Conservation (phyloP, 441 rosid species). For the Gossypium davidsonii region DNA sequence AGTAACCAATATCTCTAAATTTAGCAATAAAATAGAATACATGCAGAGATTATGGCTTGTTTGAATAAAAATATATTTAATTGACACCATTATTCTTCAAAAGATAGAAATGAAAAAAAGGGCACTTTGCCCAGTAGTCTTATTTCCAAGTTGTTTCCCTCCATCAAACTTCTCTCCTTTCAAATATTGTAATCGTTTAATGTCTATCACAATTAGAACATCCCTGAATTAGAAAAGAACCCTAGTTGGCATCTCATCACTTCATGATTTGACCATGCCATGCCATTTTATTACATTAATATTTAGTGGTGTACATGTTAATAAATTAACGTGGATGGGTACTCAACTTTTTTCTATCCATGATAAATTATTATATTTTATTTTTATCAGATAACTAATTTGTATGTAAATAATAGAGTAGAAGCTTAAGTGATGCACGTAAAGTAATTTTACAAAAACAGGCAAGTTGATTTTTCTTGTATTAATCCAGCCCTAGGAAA, state of each 20-base stretch:
- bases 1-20: background rate
- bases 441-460: conserved; percentile 1
- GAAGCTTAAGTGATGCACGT: background rate
- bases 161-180: background rate
- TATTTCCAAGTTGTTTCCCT: background rate
- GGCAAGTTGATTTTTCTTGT: background rate
- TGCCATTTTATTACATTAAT: background rate
- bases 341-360: too few relatives aligned
- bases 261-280: background rate
- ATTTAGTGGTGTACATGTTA: too few relatives aligned
- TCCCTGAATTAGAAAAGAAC: background rate
- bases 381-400: too few relatives aligned
- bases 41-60: background rate
- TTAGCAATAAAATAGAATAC: background rate
- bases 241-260: background rate
- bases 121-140: background rate
- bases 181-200: background rate
- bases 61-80: background rate
- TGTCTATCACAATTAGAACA: background rate
- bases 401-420: background rate
- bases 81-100: background rate
- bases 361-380: too few relatives aligned
- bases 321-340: too few relatives aligned
- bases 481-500: background rate
- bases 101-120: background rate